Base-by-base conservation (phyloP, 2,329 filamentous ascomycete species). In the Diaporthe sp. region DNA sequence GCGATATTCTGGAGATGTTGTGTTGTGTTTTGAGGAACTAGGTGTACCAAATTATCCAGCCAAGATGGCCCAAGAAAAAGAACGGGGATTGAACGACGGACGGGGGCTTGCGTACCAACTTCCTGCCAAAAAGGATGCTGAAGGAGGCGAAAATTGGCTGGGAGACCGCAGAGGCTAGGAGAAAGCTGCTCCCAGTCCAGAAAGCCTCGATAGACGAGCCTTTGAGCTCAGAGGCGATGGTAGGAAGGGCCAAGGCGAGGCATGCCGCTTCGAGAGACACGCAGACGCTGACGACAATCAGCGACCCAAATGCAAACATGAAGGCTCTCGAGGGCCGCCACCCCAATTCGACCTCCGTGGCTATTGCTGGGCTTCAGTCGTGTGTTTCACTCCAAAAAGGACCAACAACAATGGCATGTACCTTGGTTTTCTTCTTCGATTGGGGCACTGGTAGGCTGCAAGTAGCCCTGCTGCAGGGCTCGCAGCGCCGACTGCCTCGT, bases 111-210 rank as follows among this genome's bases (percentile, higher is more conserved):
- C 63, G 12, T 68, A 68, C 63, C 63, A 51, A 53, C 15, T 68
- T 68, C 25, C 63, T 51, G 31, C 63, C 63, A 22, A 68, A 68
- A 7, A 68, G 47, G 13, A 37, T 68, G 6, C 63, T 68, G 31
- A 68, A 68, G 20, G 63, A 68, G 15, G 63, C 44, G 22, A 68
- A 68, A 39, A 68, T 68, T 12, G 63, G 63, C 7, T 68, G 63
- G 13, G 63, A 68, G 44, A 68, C 63, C 8, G 63, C 63, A 39
- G 63, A 68, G 28, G 63, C 63, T 17, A 68, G 15, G 7, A 68
- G 31, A 51, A 68, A 68, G 47, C 63, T 68, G 44, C 63, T 68
- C 9, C 63, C 63, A 10, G 63, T 68, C 63, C 63, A 68, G 13
- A 68, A 68, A 2, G 63, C 47, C 22, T 68, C 44, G 13, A 53